A percentile compares a stretch with the other conserved stretches of the same genome.
Conservation (phyloP, 257 asterid species). For the Capsicum chinense region DNA sequence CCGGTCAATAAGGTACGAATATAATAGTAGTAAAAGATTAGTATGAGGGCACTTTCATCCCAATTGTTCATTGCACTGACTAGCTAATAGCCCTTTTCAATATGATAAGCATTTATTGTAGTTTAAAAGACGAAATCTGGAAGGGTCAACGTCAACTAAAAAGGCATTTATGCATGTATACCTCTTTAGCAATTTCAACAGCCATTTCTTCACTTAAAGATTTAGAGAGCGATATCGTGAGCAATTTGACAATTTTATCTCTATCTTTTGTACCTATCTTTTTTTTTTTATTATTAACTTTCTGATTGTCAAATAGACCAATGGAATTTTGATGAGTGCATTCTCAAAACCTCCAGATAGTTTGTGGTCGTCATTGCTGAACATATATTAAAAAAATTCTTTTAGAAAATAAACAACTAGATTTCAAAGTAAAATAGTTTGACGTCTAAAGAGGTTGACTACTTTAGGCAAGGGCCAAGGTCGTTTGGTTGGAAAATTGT, state of each 20-base stretch:
- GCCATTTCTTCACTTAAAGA: not conserved
- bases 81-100: not conserved
- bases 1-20: not conserved
- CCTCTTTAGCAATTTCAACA: not conserved
- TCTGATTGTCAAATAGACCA: not conserved
- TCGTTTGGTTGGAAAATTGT: too few species aligned
- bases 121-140: not conserved
- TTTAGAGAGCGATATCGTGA: not conserved
- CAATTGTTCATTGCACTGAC: slow-evolving; percentile 22
- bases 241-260: not conserved
- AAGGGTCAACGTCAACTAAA: not conserved
- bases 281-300: not conserved
- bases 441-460: not conserved
- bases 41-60: not conserved
- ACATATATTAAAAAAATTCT: not conserved
- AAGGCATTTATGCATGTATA: not conserved
- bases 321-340: not conserved
- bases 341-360: not conserved
- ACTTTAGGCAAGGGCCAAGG: too few species aligned
- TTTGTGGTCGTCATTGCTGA: not conserved
- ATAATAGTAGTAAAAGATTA: not conserved
- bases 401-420: not conserved
- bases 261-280: not conserved
- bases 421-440: not conserved
- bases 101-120: not conserved